A percentile compares a stretch with the other conserved stretches of the same genome.
These are phyloP conservation scores for Talaromyces marneffei DNA, from an alignment of 2,329 filamentous ascomycete genomes.

Conservation along the genomic window DNA sequence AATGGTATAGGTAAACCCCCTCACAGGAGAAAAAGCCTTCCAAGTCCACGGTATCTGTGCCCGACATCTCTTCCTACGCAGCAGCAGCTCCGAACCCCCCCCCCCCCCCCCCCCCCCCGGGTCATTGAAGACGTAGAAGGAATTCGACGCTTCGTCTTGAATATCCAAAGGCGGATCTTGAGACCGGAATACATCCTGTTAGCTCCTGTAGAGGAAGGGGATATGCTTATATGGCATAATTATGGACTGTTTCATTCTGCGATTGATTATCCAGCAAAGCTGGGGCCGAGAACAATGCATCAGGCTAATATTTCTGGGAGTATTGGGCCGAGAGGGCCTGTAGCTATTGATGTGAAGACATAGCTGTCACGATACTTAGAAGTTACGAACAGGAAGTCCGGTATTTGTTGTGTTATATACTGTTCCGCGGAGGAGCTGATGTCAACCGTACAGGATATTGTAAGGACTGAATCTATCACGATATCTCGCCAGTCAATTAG, in stretches of 20 bases:
- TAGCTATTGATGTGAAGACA: slow-evolving; percentile 12
- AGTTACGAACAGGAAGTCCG: too few relatives aligned
- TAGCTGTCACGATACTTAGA: too few relatives aligned
- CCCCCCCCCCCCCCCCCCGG: not conserved
- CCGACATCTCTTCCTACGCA: slow-evolving; percentile 25
- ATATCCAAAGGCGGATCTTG: slow-evolving; percentile 8
- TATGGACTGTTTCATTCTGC: slow-evolving; percentile 41
- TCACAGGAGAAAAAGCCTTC: slow-evolving; percentile 39
- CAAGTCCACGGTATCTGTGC: slow-evolving; percentile 41
- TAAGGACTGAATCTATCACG: too few relatives aligned
- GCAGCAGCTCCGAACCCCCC: too few relatives aligned
- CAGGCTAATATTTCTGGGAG: slow-evolving; percentile 42
- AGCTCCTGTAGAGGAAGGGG: slow-evolving; percentile 39
- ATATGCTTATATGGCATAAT: slow-evolving; percentile 44
- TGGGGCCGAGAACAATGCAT: slow-evolving; percentile 42
- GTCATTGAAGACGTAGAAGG: slow-evolving; percentile 9
- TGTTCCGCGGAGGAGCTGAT: too few relatives aligned
- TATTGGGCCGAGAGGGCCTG: slow-evolving; percentile 23
- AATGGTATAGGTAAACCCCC: slow-evolving; percentile 45
- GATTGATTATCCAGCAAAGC: slow-evolving; percentile 39
- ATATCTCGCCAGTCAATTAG: too few relatives aligned
- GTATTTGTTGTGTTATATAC: too few relatives aligned
- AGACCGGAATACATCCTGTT: slow-evolving; percentile 39
- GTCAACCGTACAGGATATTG: too few relatives aligned
- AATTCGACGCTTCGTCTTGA: not conserved